Conservation (phyloP, 2,329 filamentous ascomycete species). For the Colletotrichum higginsianum region DNA sequence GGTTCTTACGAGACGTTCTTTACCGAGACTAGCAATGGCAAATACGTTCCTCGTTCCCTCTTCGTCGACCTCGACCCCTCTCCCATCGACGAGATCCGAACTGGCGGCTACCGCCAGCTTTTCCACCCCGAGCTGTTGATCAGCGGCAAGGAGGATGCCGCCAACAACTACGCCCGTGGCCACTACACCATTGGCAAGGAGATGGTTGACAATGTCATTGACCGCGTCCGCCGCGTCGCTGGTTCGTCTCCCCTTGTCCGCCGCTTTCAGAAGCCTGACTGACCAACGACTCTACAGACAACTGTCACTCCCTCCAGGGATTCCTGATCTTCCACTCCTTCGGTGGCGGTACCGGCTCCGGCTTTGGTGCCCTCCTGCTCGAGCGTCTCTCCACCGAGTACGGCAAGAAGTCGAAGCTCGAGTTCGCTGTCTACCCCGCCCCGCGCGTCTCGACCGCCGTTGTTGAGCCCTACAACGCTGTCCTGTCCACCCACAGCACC, state of each 20-base stretch:
- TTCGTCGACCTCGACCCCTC: slow-evolving; percentile 82
- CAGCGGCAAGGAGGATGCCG: slow-evolving; percentile 83
- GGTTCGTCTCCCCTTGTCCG: slow-evolving; percentile 61
- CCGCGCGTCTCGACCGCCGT: slow-evolving; percentile 79
- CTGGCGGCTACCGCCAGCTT: slow-evolving; percentile 76
- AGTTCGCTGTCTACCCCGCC: slow-evolving; percentile 81
- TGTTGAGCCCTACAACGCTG: slow-evolving; percentile 82
- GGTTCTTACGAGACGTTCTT: slow-evolving; percentile 82
- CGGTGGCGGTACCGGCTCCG: slow-evolving; percentile 80
- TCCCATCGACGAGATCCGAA: slow-evolving; percentile 82
- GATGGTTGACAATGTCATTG: slow-evolving; percentile 79
- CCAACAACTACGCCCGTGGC: slow-evolving; percentile 84
- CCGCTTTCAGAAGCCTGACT: slow-evolving; percentile 33
- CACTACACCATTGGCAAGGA: slow-evolving; percentile 85
- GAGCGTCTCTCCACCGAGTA: slow-evolving; percentile 82
- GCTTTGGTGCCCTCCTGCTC: slow-evolving; percentile 79
- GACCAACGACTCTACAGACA: slow-evolving; percentile 63
- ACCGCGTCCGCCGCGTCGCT: slow-evolving; percentile 78
- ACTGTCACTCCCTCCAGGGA: slow-evolving; percentile 80
- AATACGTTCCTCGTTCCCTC: slow-evolving; percentile 80
- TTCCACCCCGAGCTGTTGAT: slow-evolving; percentile 82
- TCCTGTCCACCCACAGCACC: slow-evolving; percentile 81
- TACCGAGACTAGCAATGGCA: slow-evolving; percentile 79
- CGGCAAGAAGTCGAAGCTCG: slow-evolving; percentile 84
- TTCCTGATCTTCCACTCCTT: slow-evolving; percentile 85